These are phyloP conservation scores for Xylariaceae sp. DNA, from an alignment of 2,329 filamentous ascomycete genomes.

Conservation along the genomic window DNA sequence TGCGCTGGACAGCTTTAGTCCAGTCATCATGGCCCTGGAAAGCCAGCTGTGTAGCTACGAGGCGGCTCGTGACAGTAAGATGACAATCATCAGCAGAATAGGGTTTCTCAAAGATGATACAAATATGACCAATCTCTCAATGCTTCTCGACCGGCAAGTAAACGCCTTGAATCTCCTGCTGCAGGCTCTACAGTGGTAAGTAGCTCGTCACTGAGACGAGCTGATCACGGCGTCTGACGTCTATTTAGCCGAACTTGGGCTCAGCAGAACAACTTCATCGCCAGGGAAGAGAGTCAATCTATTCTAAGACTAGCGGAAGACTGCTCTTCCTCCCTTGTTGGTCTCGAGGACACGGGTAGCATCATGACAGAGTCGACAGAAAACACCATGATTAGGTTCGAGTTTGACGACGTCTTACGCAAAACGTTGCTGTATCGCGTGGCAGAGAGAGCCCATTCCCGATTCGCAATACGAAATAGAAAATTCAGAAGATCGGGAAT, in stretches of 20 bases:
- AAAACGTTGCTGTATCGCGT: constrained; percentile 9
- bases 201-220: not conserved
- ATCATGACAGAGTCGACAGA: constrained; percentile 13
- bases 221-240: not conserved
- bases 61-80: not conserved
- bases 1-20: constrained; percentile 34
- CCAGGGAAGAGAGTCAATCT: constrained; percentile 8
- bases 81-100: constrained; percentile 8
- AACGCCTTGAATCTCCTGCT: constrained; percentile 19
- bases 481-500: not conserved
- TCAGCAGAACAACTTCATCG: constrained; percentile 11
- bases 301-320: constrained; percentile 13
- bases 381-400: constrained; percentile 10
- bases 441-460: constrained; percentile 11
- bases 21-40: constrained; percentile 34
- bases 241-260: constrained; percentile 8
- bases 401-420: constrained; percentile 15
- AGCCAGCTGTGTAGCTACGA: constrained; percentile 10
- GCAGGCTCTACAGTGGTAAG: constrained; percentile 21
- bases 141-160: constrained; percentile 19
- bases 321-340: constrained; percentile 16
- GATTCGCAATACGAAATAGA: constrained; percentile 6
- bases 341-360: constrained; percentile 14
- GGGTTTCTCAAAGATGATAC: constrained; percentile 14
- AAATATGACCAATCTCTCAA: constrained; percentile 16